Evolutionary conservation across 768 basidiomycete species (phyloP).

Genomic region (Mycena haematopus): DNA sequence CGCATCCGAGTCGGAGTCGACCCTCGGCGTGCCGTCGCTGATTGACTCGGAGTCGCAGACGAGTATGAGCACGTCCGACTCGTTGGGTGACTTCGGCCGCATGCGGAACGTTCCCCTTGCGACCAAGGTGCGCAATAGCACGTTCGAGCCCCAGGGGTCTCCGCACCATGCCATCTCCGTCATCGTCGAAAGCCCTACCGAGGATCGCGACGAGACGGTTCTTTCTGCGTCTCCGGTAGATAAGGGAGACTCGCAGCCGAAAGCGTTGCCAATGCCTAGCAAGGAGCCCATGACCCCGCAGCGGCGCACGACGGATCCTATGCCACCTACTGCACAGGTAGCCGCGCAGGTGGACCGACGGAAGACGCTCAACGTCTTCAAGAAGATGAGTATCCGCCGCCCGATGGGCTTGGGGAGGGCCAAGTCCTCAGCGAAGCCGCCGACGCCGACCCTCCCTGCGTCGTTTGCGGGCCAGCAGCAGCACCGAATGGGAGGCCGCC

Average conservation of each 20-base stretch:
- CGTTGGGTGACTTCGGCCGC: conserved; percentile 14
- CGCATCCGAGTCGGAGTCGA: conserved; percentile 22
- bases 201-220: conserved; percentile 32
- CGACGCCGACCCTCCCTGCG: conserved; percentile 32
- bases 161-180: conserved; percentile 29
- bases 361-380: conserved; percentile 47
- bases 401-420: conserved; percentile 14
- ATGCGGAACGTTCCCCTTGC: conserved; percentile 23
- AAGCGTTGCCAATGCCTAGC: not conserved
- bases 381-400: conserved; percentile 29
- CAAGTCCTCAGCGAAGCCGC: conserved; percentile 26
- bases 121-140: conserved; percentile 23
- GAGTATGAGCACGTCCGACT: conserved; percentile 25
- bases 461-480: conserved; percentile 13
- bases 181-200: conserved; percentile 46
- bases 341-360: conserved; percentile 29
- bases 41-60: conserved; percentile 40
- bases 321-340: not conserved
- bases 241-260: not conserved
- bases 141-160: not conserved
- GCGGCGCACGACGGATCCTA: conserved; percentile 16
- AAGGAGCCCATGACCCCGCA: not conserved
- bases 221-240: conserved; percentile 15
- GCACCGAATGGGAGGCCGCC: conserved; percentile 5
- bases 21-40: conserved; percentile 37